Percentiles rank a stretch among this genome's conserved stretches.
phyloP scores from a whole-genome alignment of 257 asterid species.

The Petrea volubilis region DNA sequence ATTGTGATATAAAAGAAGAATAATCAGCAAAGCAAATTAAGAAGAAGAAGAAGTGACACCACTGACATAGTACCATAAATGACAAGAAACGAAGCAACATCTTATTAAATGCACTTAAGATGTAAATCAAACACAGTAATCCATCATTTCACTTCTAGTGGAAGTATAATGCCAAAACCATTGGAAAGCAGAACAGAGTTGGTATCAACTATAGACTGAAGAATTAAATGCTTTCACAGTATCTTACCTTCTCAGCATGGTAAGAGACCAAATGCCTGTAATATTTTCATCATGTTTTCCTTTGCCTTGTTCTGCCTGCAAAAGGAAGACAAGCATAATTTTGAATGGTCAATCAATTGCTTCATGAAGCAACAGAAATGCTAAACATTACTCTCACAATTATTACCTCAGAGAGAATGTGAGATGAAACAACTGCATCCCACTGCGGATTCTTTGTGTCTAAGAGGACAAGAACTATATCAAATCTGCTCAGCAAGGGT shows the following conservation, averaged over 20 bases:
- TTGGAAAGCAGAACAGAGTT: slow-evolving; percentile 9
- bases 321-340: slow-evolving; percentile 24
- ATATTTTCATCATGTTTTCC: slow-evolving; percentile 53
- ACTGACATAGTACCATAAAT: background rate
- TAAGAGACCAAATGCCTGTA: slow-evolving; percentile 71
- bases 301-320: slow-evolving; percentile 56
- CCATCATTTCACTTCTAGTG: background rate
- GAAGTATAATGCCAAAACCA: background rate
- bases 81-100: background rate
- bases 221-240: background rate
- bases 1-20: background rate
- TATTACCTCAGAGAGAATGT: slow-evolving; percentile 87
- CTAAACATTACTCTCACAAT: slow-evolving; percentile 19
- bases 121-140: background rate
- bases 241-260: slow-evolving; percentile 79
- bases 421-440: slow-evolving; percentile 98
- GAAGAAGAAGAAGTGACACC: background rate
- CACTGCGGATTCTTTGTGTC: slow-evolving; percentile 96
- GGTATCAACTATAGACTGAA: slow-evolving; percentile 17
- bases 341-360: slow-evolving; percentile 10
- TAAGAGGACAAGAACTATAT: slow-evolving; percentile 88
- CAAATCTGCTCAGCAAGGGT: slow-evolving; percentile 94
- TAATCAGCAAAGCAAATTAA: background rate
- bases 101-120: slow-evolving; percentile 5
- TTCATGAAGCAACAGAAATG: slow-evolving; percentile 17